These are phyloP conservation scores for Staphylotrichum longicolle DNA, from an alignment of 495 filamentous ascomycete genomes.

Conservation along the genomic window DNA sequence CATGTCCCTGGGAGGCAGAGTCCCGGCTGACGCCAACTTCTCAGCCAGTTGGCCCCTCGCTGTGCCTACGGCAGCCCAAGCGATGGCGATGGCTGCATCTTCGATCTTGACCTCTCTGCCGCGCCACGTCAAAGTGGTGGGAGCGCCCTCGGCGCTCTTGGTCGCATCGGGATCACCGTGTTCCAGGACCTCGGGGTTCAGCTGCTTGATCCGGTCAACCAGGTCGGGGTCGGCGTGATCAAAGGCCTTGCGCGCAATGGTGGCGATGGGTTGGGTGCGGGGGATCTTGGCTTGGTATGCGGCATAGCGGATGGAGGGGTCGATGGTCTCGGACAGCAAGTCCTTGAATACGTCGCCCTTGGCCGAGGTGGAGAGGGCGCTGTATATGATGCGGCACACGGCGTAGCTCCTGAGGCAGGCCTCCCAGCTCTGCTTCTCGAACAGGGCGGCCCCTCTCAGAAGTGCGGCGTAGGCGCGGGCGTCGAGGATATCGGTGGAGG, in stretches of 20 bases:
- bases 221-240: constrained; percentile 60
- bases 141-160: constrained; percentile 57
- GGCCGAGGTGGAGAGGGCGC: constrained; percentile 54
- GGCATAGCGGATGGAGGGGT: constrained; percentile 90
- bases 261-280: constrained; percentile 73
- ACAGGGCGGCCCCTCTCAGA: constrained; percentile 67
- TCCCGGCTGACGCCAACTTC: constrained; percentile 59
- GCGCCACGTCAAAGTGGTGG: constrained; percentile 83
- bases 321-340: constrained; percentile 76
- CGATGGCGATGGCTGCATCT: constrained; percentile 83
- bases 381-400: constrained; percentile 78
- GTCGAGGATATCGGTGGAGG: constrained; percentile 73
- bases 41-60: constrained; percentile 56
- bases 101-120: constrained; percentile 83
- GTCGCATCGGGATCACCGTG: constrained; percentile 60
- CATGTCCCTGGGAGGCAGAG: constrained; percentile 56
- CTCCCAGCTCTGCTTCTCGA: constrained; percentile 88
- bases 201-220: constrained; percentile 62
- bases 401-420: constrained; percentile 72
- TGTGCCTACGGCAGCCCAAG: constrained; percentile 56
- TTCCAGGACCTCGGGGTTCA: constrained; percentile 68
- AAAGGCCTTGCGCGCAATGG: constrained; percentile 74
- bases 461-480: constrained; percentile 78
- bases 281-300: constrained; percentile 88
- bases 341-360: constrained; percentile 80